Evolutionary conservation across 768 basidiomycete species (phyloP), one percentile per base, ranked within the genome.

Genomic region (Tephrocybe sp.): DNA sequence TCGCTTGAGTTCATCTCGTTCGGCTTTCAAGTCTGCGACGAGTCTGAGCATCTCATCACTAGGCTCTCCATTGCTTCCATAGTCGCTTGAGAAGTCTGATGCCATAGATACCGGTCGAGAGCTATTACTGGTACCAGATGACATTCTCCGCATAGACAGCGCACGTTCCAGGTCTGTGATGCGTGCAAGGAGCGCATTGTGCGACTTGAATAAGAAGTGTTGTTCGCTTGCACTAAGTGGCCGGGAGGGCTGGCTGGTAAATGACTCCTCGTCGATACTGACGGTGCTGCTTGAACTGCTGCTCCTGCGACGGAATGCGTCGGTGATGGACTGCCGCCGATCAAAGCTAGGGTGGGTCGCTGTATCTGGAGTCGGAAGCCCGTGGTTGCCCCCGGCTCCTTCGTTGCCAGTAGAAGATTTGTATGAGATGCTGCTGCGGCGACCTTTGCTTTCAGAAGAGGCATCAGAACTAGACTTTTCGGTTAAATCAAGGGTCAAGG

Each of bases 1-100:
- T 44, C 83, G 81, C 64, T 86, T 86, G 43, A 97, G 73, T 50
- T 92, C 87, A 59, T 98, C 94, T 24, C 94, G 76, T 67, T 97
- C 94, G 11, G 84, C 77, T 64, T 93, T 92, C 58, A 91, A 75
- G 61, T 91, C 89, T 3, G 84, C 74, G 45, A 92, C 73, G 30
- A 88, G 75, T 56, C 77, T 75, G 33, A 91, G 68, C 80, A 92
- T 84, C 69, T 92, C 91, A 57, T 92, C 88, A 50, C 71, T 81
- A 5, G 85, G 83, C 49, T 80, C 83, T 8, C 39, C 42, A 31
- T 33, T 45, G 43, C 69, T 65, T 29, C 60, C 53, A 9, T 69
- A 60, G 36, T 68, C 69, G 50, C 69, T 68, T 44, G 64, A 59
- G 53, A 57, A 69, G 47, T 72, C 72, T 21, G 83, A 83, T 39